These are phyloP conservation scores for Saccharomyces jurei DNA, from an alignment of 805 yeast species.

Conservation along the genomic window DNA sequence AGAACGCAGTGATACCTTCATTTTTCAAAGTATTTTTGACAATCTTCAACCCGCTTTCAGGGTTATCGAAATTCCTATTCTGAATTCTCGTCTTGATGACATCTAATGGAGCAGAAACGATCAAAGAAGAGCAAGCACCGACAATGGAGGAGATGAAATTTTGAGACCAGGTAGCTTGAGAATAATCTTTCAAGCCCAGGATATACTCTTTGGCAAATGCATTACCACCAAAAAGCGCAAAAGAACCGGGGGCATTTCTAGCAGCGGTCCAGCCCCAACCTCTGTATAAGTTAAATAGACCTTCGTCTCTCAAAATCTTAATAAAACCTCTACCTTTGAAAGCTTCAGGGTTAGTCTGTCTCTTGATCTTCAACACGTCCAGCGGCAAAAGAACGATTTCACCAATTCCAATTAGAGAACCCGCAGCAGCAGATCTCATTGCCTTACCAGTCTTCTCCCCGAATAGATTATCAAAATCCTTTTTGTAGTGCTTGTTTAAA, in stretches of 20 bases:
- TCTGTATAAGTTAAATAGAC: constrained; percentile 74
- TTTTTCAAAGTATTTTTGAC: constrained; percentile 86
- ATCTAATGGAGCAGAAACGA: constrained; percentile 95
- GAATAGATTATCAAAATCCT: constrained; percentile 62
- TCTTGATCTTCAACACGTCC: constrained; percentile 93
- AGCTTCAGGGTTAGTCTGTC: constrained; percentile 99
- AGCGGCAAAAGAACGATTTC: constrained; percentile 92
- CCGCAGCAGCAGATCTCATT: constrained; percentile 93
- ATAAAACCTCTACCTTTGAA: constrained; percentile 96
- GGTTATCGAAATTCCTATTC: constrained; percentile 90
- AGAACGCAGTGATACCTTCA: constrained; percentile 85
- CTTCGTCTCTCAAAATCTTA: constrained; percentile 81
- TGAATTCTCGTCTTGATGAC: constrained; percentile 98
- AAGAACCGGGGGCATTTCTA: constrained; percentile 98
- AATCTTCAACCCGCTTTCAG: constrained; percentile 87
- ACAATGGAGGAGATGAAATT: constrained; percentile 89
- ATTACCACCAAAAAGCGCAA: constrained; percentile 95
- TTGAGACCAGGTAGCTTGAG: constrained; percentile 88
- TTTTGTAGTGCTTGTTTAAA: constrained; percentile 64
- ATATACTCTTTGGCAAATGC: constrained; percentile 97
- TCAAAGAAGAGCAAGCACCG: constrained; percentile 94
- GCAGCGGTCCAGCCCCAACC: constrained; percentile 99
- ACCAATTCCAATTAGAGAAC: constrained; percentile 94
- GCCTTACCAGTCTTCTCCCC: constrained; percentile 97
- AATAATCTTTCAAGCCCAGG: constrained; percentile 76